Base-by-base conservation (phyloP, 2,329 filamentous ascomycete genomes). In the Ramularia endophylla region DNA sequence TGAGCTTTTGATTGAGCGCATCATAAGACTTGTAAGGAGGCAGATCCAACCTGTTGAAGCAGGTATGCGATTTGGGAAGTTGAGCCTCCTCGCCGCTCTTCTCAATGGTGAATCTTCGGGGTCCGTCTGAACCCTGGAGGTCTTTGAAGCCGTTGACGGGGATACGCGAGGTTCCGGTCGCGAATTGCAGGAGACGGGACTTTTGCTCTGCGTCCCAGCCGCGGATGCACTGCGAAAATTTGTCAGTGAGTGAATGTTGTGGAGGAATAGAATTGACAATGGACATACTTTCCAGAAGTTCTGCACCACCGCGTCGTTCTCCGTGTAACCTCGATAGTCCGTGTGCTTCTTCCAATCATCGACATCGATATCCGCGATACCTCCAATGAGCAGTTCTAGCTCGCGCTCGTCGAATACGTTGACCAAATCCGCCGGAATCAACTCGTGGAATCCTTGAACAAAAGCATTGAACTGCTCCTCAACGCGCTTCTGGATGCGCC, bases 321-420 rank as follows among this genome's bases (percentile, higher is more conserved):
- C 92, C 8, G 94, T 95, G 75, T 98, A 98, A 40, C 92, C 92
- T 56, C 92, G 85, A 68, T 98, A 98, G 62, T 98, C 92, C 34
- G 92, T 98, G 70, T 98, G 92, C 74, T 98, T 98, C 83, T 98
- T 97, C 92, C 92, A 98, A 68, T 98, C 92, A 46, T 98, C 92
- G 12, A 98, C 90, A 60, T 98, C 92, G 55, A 98, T 98, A 68
- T 98, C 92, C n/a, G 92, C 92, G 57, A 98, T 98, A 75, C 92
- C 92, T 53, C 92, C 92, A 61, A 98, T 97, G 54, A 98, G 76
- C 54, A 98, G 71, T 68, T 98, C 92, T 35, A 98, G 74, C 67
- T 98, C 92, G 58, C 92, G 85, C 73, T 98, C 92, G 60, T 98
- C 92, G 59, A 98, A 98, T 29, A 98, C 92, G 57, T 95, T 97